phyloP scores from a whole-genome alignment of 2,329 filamentous ascomycete genomes.

The Colletotrichum filicis region DNA sequence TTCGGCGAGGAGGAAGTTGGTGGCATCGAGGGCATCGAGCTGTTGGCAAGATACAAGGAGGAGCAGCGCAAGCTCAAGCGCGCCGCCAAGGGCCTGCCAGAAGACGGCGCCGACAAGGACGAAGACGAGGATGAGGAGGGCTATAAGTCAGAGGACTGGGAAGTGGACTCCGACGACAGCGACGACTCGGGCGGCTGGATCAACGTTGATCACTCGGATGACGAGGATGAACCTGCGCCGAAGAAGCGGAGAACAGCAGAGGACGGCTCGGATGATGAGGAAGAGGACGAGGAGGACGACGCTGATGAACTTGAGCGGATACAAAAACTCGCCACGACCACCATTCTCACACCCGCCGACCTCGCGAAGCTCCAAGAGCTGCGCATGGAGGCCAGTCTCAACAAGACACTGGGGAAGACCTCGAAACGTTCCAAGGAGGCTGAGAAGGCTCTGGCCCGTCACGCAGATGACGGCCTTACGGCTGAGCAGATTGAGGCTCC shows the following conservation, averaged over 20 bases:
- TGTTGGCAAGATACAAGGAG: conserved; percentile 93
- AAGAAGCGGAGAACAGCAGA: conserved; percentile 52
- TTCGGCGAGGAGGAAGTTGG: conserved; percentile 87
- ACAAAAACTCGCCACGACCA: conserved; percentile 87
- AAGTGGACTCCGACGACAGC: conserved; percentile 69
- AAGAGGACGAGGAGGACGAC: conserved; percentile 56
- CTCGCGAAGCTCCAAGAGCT: conserved; percentile 94
- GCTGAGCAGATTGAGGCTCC: conserved; percentile 93
- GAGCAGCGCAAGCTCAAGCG: conserved; percentile 83
- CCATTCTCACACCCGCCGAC: conserved; percentile 94
- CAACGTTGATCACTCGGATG: conserved; percentile 84
- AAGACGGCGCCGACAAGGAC: conserved; percentile 69
- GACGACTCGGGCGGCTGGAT: conserved; percentile 91
- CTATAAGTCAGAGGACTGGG: conserved; percentile 68
- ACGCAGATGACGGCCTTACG: conserved; percentile 89
- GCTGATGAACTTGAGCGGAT: conserved; percentile 60
- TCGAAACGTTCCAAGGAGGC: conserved; percentile 54
- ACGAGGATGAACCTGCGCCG: conserved; percentile 77
- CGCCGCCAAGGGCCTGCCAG: conserved; percentile 74
- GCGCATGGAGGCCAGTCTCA: conserved; percentile 77
- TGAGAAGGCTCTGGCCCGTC: conserved; percentile 64
- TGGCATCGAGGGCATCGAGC: conserved; percentile 89
- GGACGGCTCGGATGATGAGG: conserved; percentile 33
- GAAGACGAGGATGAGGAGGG: conserved; percentile 70
- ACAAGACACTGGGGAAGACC: conserved; percentile 65